These are phyloP conservation scores for Linderniella brevidens DNA, from an alignment of 257 asterid species.

Conservation along the genomic window DNA sequence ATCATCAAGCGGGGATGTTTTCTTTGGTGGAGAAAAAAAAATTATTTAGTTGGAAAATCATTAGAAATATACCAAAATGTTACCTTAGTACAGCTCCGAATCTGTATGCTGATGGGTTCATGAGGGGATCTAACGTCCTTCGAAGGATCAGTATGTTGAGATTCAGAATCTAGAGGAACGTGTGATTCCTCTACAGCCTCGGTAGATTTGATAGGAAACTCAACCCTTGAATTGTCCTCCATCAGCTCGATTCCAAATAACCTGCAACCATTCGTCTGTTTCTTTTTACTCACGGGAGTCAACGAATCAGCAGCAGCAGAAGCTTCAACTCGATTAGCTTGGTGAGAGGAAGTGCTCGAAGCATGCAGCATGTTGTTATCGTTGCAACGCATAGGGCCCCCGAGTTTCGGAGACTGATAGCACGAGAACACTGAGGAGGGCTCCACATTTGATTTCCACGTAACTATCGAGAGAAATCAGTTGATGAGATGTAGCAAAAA, in stretches of 20 bases:
- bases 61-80: no score
- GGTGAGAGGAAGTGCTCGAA: conserved; percentile 21
- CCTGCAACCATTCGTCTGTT: conserved; percentile 63
- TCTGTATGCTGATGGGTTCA: conserved; percentile 47
- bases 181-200: conserved; percentile 70
- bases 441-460: conserved; percentile 54
- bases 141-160: conserved; percentile 25
- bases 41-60: no score
- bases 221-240: conserved; percentile 34
- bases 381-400: conserved; percentile 51
- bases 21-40: neutral
- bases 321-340: conserved; percentile 27
- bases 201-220: conserved; percentile 38
- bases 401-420: conserved; percentile 41
- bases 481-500: neutral
- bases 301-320: conserved; percentile 20
- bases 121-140: conserved; percentile 47
- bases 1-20: no score
- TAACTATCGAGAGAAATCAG: conserved; percentile 25
- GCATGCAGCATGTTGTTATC: neutral
- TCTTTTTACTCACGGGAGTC: conserved; percentile 50
- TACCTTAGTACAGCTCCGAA: conserved; percentile 86
- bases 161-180: conserved; percentile 85
- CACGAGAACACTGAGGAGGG: conserved; percentile 31
- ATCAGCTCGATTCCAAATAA: conserved; percentile 76